Conservation (phyloP, 2,329 filamentous ascomycete species). For the Pseudogymnoascus sp. region DNA sequence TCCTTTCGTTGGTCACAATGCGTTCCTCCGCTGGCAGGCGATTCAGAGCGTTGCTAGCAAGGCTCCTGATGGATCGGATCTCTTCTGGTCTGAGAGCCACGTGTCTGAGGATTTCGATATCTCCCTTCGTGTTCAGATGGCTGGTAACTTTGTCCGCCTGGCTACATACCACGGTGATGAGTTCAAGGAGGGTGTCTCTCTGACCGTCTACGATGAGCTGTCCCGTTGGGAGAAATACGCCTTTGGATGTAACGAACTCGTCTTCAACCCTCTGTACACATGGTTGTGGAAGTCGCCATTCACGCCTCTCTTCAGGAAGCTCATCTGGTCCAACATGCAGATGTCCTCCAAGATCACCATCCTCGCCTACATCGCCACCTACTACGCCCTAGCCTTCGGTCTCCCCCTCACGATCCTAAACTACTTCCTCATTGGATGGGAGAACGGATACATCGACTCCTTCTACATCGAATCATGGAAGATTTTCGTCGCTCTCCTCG, state of each 20-base stretch:
- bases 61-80: slow-evolving; percentile 45
- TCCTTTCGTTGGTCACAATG: slow-evolving; percentile 66
- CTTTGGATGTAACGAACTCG: slow-evolving; percentile 61
- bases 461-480: slow-evolving; percentile 61
- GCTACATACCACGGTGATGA: slow-evolving; percentile 60
- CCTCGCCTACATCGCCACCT: slow-evolving; percentile 54
- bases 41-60: slow-evolving; percentile 49
- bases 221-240: slow-evolving; percentile 67
- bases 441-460: slow-evolving; percentile 55
- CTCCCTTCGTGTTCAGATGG: slow-evolving; percentile 60
- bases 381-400: slow-evolving; percentile 57
- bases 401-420: slow-evolving; percentile 60
- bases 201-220: slow-evolving; percentile 65
- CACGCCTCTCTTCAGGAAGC: slow-evolving; percentile 53
- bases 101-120: slow-evolving; percentile 76
- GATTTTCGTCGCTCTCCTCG: slow-evolving; percentile 52
- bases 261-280: slow-evolving; percentile 57
- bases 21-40: slow-evolving; percentile 61
- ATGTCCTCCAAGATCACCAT: slow-evolving; percentile 63
- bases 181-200: slow-evolving; percentile 65
- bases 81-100: slow-evolving; percentile 67
- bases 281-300: slow-evolving; percentile 57
- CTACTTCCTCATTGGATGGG: slow-evolving; percentile 66
- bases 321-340: slow-evolving; percentile 52
- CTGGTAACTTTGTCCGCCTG: slow-evolving; percentile 58